A percentile compares a stretch with the other conserved stretches of the same genome.
Conservation (phyloP, 2,329 filamentous ascomycete genomes). For the Colletotrichum tofieldiae region DNA sequence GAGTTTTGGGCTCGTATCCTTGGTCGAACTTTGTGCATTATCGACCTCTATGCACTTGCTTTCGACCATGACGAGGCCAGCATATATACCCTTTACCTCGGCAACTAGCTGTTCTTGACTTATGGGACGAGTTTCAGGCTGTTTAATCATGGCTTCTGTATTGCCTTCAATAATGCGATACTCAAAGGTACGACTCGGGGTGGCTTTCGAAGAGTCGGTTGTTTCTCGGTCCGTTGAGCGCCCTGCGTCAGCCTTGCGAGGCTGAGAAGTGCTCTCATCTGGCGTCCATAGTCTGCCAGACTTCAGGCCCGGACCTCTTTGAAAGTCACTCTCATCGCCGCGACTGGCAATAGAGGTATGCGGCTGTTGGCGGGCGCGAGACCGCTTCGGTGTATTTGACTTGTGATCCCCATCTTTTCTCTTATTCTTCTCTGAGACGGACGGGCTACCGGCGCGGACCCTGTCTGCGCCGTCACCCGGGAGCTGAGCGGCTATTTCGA, state of each 20-base stretch:
- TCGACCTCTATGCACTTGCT: conserved; percentile 90
- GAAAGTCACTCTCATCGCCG: too few species aligned
- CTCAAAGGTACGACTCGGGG: not conserved
- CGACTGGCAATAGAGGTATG: too few species aligned
- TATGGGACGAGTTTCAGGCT: conserved; percentile 78
- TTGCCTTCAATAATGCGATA: not conserved
- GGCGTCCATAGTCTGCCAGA: not conserved
- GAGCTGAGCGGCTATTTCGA: not conserved
- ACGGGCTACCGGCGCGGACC: too few species aligned
- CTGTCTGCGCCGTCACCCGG: not conserved
- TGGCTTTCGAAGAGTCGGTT: not conserved
- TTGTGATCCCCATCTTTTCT: too few species aligned
- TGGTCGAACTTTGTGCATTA: conserved; percentile 68
- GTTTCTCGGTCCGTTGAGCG: not conserved
- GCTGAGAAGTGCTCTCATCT: not conserved
- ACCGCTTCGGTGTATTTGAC: too few species aligned
- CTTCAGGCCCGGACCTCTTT: not conserved
- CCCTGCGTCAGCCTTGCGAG: not conserved
- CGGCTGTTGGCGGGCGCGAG: too few species aligned
- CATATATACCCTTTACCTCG: conserved; percentile 89
- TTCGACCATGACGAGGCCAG: conserved; percentile 88
- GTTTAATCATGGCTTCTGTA: conserved; percentile 47
- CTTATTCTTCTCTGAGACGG: too few species aligned
- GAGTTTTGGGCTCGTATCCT: conserved; percentile 58
- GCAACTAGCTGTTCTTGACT: conserved; percentile 84